Evolutionary conservation across 75 land plant genomes (phyloP).

Genomic region (Selaginella tamariscina): DNA sequence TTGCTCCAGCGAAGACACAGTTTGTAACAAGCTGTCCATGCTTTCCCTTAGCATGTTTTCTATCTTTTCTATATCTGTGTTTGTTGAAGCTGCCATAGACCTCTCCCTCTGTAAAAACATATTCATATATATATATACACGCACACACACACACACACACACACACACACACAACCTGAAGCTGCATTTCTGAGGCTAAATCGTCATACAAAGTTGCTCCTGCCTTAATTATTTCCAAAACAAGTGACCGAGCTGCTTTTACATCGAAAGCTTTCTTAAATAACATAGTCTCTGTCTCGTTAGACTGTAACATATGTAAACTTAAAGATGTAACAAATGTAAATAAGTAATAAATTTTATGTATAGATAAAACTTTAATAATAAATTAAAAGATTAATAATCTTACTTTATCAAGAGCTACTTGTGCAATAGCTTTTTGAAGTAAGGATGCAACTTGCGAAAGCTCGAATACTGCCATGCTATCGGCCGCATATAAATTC

Average conservation of each 20-base stretch:
- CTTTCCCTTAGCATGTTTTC: constrained; percentile 17
- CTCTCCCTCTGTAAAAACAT: constrained; percentile 17
- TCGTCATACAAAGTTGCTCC: constrained; percentile 22
- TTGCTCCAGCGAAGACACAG: constrained; percentile 9
- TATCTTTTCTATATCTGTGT: constrained; percentile 27
- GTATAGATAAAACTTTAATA: not conserved
- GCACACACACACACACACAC: too few relatives aligned
- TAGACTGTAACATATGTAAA: not conserved
- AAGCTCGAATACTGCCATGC: constrained; percentile 18
- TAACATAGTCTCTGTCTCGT: constrained; percentile 9
- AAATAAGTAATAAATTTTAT: not conserved
- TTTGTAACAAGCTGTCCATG: constrained; percentile 12
- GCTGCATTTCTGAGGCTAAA: constrained; percentile 12
- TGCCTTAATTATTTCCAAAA: constrained; percentile 19
- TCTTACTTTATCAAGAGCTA: constrained; percentile 7
- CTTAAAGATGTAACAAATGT: not conserved
- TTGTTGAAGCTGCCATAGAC: constrained; percentile 1
- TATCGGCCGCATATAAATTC: constrained; percentile 19
- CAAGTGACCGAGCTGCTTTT: constrained; percentile 18
- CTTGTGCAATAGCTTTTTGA: not conserved
- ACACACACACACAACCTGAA: too few relatives aligned
- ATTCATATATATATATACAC: not conserved
- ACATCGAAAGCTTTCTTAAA: constrained; percentile 5
- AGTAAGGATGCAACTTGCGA: constrained; percentile 16
- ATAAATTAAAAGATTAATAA: not conserved